phyloP scores from a whole-genome alignment of 345 rosid species.

The Eucalyptus tenuipes region DNA sequence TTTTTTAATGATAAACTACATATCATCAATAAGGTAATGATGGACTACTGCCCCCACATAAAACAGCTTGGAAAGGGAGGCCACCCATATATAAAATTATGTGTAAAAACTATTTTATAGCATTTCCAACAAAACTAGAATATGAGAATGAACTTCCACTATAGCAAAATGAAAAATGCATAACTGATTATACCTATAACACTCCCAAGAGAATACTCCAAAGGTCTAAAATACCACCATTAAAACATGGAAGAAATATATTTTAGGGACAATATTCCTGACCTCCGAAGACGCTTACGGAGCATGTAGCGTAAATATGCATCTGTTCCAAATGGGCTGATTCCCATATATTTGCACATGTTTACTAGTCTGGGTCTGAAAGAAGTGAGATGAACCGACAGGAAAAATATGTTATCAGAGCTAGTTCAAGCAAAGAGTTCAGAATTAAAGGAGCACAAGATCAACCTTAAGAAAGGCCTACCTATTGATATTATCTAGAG shows the following conservation, averaged over 20 bases:
- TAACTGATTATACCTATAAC: background rate
- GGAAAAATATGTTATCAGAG: background rate
- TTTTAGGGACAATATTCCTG: background rate
- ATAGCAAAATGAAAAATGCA: background rate
- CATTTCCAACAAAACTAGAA: background rate
- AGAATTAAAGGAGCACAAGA: background rate
- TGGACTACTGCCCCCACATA: background rate
- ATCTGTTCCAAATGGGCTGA: constrained; percentile 66
- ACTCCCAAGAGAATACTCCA: background rate
- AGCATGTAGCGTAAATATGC: constrained; percentile 63
- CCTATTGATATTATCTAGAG: constrained; percentile 73
- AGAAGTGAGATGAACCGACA: background rate
- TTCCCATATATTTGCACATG: constrained; percentile 76
- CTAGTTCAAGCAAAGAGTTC: background rate
- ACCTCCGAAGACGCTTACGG: constrained; percentile 60
- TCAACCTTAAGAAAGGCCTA: background rate
- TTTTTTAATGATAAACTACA: background rate
- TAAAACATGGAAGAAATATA: background rate
- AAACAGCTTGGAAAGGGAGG: background rate
- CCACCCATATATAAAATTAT: background rate
- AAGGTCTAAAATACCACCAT: background rate
- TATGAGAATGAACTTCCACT: background rate
- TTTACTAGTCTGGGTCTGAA: constrained; percentile 55
- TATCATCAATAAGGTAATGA: background rate
- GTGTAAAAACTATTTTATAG: background rate